Percentiles rank a stretch among this genome's conserved stretches.
phyloP scores from a whole-genome alignment of 805 yeast species.

The Candida ulmi region DNA sequence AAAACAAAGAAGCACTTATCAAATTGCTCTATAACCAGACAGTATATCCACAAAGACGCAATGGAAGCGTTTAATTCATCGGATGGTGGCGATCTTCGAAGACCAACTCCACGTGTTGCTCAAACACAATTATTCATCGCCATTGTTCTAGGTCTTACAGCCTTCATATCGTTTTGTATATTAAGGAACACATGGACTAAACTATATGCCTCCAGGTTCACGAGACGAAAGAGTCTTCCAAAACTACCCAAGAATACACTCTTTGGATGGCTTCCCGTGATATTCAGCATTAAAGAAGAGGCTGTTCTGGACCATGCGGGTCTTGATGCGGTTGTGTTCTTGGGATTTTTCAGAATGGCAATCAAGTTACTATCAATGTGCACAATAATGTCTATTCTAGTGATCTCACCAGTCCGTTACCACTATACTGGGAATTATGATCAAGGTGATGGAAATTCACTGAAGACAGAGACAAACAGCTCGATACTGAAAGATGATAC shows the following conservation, averaged over 20 bases:
- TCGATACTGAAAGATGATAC: neutral
- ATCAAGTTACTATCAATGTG: constrained; percentile 62
- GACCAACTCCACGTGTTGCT: constrained; percentile 45
- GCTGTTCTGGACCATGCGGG: constrained; percentile 89
- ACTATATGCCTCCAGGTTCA: constrained; percentile 72
- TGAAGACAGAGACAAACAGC: no score
- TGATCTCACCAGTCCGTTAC: constrained; percentile 82
- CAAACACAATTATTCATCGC: constrained; percentile 77
- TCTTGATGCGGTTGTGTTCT: constrained; percentile 85
- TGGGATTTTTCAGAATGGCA: constrained; percentile 87
- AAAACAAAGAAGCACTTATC: no score
- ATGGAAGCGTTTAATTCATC: neutral
- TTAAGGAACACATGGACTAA: constrained; percentile 72
- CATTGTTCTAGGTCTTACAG: constrained; percentile 55
- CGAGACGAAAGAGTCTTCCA: constrained; percentile 50
- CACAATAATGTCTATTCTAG: constrained; percentile 60
- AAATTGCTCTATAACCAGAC: no score
- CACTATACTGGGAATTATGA: constrained; percentile 79
- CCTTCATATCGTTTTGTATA: constrained; percentile 64
- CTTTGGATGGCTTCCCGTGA: constrained; percentile 76
- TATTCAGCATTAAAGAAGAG: constrained; percentile 60
- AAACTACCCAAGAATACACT: constrained; percentile 47
- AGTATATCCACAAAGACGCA: no score
- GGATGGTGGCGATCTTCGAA: constrained; percentile 17
- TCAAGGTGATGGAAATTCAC: constrained; percentile 41